Evolutionary conservation across 139 green algal species (phyloP), one percentile per base, ranked within the genome.

Genomic region (Asterochloris erici): DNA sequence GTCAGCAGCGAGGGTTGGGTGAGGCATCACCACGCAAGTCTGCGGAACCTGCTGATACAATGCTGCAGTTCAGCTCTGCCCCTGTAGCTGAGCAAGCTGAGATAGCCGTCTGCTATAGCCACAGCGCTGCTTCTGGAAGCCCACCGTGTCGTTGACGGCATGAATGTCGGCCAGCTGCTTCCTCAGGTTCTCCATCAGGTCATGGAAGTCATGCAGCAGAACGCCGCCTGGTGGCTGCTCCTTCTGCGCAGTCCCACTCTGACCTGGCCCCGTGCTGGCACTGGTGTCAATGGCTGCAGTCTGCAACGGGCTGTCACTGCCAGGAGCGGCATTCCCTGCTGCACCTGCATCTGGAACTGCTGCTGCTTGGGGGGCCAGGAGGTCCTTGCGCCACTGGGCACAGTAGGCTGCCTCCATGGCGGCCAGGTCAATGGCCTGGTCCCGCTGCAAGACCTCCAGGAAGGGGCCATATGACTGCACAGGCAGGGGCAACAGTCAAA

Each of bases 111-210:
- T 54, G 38, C 38, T 2, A 54, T 54, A 6, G 4, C 2, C 38
- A 54, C 38, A 54, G 38, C 2, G 38, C 38, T 54, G 66, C 66
- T 26, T 21, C 21, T 63, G 63, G 62, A 15, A n/a, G 21, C n/a
- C 63, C 29, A 83, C 79, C 79, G 63, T 77, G 68, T 77, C 68
- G 24, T 60, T 76, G 15, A 83, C 66, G 2, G 54, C 68, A 68
- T 83, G 28, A 11, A 83, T 77, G 28, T 64, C 66, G 17, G 27
- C 66, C 10, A 76, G 29, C 66, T 83, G 79, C 24, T 26, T 19
- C 21, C 16, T 62, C 24, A 82, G 28, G 62, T 86, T 70, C 29
- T 79, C 54, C 16, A 87, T 78, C 24, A 87, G 74, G 11, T 78
- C 73, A n/a, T 78, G 79, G 82, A 82, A 89, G 77, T 63, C 54